Evolutionary conservation across 148 eudicot genomes (phyloP).

Genomic region (Vaccinium macrocarpon): DNA sequence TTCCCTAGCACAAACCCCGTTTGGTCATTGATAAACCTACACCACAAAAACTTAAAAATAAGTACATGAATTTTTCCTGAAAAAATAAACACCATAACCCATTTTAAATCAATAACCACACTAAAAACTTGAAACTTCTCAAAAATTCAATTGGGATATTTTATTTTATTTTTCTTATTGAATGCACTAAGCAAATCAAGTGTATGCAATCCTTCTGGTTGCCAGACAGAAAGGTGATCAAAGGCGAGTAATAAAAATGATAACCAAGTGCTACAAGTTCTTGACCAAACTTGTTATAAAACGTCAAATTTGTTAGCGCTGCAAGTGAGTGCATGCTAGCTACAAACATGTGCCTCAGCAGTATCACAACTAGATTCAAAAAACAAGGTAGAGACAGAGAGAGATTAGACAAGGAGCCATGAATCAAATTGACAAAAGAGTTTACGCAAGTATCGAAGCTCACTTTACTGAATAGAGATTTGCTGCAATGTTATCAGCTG

Average conservation of each 20-base stretch:
- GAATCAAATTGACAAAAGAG: background rate
- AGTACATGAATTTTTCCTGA: background rate
- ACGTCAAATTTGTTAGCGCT: background rate
- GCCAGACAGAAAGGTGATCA: background rate
- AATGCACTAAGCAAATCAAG: background rate
- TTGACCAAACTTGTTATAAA: background rate
- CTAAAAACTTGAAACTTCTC: background rate
- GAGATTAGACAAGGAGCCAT: background rate
- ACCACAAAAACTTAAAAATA: constrained; percentile 10
- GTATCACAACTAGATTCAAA: background rate
- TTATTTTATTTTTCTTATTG: background rate
- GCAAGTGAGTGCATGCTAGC: background rate
- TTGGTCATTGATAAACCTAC: constrained; percentile 80
- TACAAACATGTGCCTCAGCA: background rate
- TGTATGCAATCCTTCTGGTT: background rate
- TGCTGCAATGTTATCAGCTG: constrained; percentile 97
- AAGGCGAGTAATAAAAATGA: background rate
- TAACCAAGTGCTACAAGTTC: background rate
- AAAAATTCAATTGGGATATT: background rate
- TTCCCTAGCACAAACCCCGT: constrained; percentile 94
- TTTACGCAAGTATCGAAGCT: constrained; percentile 27
- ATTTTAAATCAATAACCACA: background rate
- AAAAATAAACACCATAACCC: background rate
- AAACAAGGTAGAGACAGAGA: background rate
- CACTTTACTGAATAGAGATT: constrained; percentile 97